Evolutionary conservation across 2,329 filamentous ascomycete species (phyloP).

Genomic region (Drechslerella stenobrocha): DNA sequence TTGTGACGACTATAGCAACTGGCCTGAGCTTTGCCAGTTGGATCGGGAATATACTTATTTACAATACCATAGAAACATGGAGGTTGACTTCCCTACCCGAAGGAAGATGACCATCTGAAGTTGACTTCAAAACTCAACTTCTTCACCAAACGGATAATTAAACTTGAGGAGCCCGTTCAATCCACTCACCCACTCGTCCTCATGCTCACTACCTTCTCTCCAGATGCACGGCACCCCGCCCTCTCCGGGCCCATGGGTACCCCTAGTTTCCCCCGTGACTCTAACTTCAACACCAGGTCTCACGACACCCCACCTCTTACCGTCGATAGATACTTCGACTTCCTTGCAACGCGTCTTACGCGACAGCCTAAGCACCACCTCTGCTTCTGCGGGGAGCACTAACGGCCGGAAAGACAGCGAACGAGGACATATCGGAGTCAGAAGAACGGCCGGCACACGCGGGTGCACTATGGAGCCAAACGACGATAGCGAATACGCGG

Average conservation of each 20-base stretch:
- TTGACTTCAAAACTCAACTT: conserved; percentile 52
- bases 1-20: too few relatives aligned
- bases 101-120: not conserved
- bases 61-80: too few relatives aligned
- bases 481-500: conserved; percentile 89
- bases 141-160: conserved; percentile 90
- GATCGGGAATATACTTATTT: too few relatives aligned
- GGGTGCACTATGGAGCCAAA: conserved; percentile 95
- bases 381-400: conserved; percentile 82
- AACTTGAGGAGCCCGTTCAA: conserved; percentile 93
- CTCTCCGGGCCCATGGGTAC: conserved; percentile 57
- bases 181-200: conserved; percentile 96
- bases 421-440: conserved; percentile 92
- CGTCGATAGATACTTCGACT: conserved; percentile 78
- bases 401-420: conserved; percentile 89
- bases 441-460: conserved; percentile 79
- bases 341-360: conserved; percentile 76
- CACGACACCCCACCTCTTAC: conserved; percentile 67
- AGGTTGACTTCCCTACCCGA: too few relatives aligned
- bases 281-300: conserved; percentile 79
- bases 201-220: conserved; percentile 62
- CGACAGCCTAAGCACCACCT: conserved; percentile 78
- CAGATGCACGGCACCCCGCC: conserved; percentile 56
- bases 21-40: too few relatives aligned
- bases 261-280: conserved; percentile 82